Base-by-base conservation (phyloP, 2,329 filamentous ascomycete species). In the Pezizomycotina sp. region DNA sequence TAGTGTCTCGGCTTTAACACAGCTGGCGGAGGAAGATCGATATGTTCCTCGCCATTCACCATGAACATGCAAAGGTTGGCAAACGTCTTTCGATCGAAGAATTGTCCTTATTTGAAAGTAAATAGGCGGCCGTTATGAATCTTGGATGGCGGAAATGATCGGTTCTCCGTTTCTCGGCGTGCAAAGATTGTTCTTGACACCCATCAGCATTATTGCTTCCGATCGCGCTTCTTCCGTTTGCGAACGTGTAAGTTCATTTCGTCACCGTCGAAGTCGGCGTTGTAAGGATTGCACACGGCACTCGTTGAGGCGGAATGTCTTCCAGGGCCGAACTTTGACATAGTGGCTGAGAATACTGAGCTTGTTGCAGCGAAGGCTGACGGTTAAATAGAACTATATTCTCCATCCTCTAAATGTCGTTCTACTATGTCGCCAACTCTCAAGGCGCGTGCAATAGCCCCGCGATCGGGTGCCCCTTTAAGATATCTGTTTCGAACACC, bases 211-310 rank as follows among this genome's bases (percentile, higher is more conserved):
- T 52, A 91, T 91, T 1, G 89, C 89, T 58, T 98, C 89, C 2
- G 86, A 81, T 38, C 89, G 71, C 7, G 89, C 86, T 58, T 98
- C 89, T 60, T 98, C 89, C 0, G 89, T 95, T 55, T 98, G 89
- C 2, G 89, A 10, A 98, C 84, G 59, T 98, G 89, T 30, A 98
- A 61, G 51, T 98, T 98, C 89, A 98, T 98, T 58, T 98, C 89
- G 51, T 98, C 89, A 42, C 89, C 89, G 52, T 98, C 89, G 50
- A 98, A 98, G 69, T 98, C 89, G 37, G 89, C 89, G 51, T 98
- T 98, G 65, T 98, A 98, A 3, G 89, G 89, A 44, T 79, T 84
- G 59, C 89, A 98, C 1, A 92, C 89, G 69, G n/a, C 89, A 98
- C 56, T 98, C 89, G 55, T 98, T 98, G 12, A 98, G 66, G 36